Percentiles rank a stretch among this genome's conserved stretches.
phyloP scores from a whole-genome alignment of 2,329 filamentous ascomycete genomes.

The Thelonectria rubi region DNA sequence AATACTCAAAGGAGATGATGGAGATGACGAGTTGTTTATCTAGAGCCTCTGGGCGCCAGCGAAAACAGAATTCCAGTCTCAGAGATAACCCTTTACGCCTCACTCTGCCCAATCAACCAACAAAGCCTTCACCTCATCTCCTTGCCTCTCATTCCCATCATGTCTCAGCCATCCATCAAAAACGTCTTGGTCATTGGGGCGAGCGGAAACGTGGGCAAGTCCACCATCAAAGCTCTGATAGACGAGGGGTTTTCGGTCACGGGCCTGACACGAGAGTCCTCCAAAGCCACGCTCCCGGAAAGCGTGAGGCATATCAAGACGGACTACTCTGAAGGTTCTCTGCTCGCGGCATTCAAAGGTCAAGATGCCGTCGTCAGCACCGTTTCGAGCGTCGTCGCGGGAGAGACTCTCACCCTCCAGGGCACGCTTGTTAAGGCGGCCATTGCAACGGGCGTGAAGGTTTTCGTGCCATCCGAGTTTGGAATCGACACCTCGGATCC shows the following conservation, averaged over 20 bases:
- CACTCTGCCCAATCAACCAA: background rate
- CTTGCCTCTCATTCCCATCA: background rate
- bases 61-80: too few relatives aligned
- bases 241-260: constrained; percentile 14
- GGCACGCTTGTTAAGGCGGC: background rate
- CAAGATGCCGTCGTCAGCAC: constrained; percentile 20
- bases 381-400: background rate
- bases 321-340: constrained; percentile 9
- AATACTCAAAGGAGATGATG: too few relatives aligned
- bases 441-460: constrained; percentile 6
- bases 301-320: constrained; percentile 9
- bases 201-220: constrained; percentile 17
- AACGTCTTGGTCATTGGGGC: constrained; percentile 18
- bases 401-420: constrained; percentile 2
- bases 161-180: constrained; percentile 6
- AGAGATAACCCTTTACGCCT: background rate
- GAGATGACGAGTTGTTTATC: too few relatives aligned
- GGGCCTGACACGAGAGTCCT: constrained; percentile 14
- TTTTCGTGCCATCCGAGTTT: constrained; percentile 5
- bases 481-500: constrained; percentile 3
- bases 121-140: background rate
- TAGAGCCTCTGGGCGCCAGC: too few relatives aligned
- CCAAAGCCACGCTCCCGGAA: background rate
- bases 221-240: constrained; percentile 10
- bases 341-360: background rate